phyloP scores from a whole-genome alignment of 306 rosid species.

The Pyrus betulifolia region DNA sequence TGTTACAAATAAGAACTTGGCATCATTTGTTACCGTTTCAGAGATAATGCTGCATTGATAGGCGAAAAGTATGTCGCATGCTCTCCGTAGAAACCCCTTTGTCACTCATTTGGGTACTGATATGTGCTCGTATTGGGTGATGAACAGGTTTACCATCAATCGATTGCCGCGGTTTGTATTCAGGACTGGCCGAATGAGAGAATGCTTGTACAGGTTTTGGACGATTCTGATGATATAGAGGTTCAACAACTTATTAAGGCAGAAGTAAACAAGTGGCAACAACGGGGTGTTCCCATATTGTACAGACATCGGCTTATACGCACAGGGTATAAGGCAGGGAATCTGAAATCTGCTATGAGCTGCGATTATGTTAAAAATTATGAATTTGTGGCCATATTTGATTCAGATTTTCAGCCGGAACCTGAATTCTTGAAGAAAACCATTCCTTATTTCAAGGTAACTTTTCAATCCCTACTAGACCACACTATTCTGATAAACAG shows the following conservation, averaged over 20 bases:
- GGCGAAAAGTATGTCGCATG: not conserved
- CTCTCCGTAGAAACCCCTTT: not conserved
- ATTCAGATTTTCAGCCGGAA: slow-evolving; percentile 96
- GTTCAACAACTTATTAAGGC: slow-evolving; percentile 85
- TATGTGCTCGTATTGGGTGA: slow-evolving; percentile 13
- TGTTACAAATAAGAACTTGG: not conserved
- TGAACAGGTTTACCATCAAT: slow-evolving; percentile 92
- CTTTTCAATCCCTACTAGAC: not conserved
- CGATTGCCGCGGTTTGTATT: slow-evolving; percentile 87
- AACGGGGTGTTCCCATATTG: slow-evolving; percentile 70
- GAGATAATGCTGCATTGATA: not conserved
- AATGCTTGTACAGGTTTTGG: slow-evolving; percentile 93
- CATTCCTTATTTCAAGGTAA: slow-evolving; percentile 91
- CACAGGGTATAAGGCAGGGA: slow-evolving; percentile 96
- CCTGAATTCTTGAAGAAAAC: slow-evolving; percentile 95
- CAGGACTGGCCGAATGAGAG: slow-evolving; percentile 93
- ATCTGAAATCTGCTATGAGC: slow-evolving; percentile 94
- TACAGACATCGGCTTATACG: slow-evolving; percentile 92
- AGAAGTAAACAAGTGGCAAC: slow-evolving; percentile 97
- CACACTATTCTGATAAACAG: not conserved
- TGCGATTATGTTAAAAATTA: slow-evolving; percentile 94
- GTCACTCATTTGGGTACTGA: not conserved
- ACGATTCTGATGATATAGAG: slow-evolving; percentile 88
- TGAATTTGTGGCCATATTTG: slow-evolving; percentile 93
- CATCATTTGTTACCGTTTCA: not conserved